phyloP scores from a whole-genome alignment of 768 basidiomycete genomes.

The Royoungia palumana region DNA sequence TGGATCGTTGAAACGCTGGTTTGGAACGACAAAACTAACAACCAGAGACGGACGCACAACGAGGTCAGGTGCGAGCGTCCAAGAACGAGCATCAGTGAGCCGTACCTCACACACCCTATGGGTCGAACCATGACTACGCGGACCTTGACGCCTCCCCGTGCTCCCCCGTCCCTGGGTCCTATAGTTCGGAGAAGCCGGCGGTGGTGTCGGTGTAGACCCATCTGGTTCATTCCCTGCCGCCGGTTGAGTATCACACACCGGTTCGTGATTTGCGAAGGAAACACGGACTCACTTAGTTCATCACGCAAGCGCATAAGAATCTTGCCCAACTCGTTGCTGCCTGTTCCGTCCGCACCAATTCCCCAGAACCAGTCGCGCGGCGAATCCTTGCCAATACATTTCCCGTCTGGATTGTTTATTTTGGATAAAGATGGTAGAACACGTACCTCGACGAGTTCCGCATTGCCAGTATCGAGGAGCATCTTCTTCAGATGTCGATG shows the following conservation, averaged over 20 bases:
- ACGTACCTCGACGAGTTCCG: slow-evolving; percentile 64
- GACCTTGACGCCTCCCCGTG: slow-evolving; percentile 7
- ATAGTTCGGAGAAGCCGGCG: slow-evolving; percentile 2
- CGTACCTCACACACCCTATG: slow-evolving; percentile 25
- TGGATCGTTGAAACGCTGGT: slow-evolving; percentile 51
- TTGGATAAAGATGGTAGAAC: not conserved
- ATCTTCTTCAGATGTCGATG: slow-evolving; percentile 55
- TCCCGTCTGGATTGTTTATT: not conserved
- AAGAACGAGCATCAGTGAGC: not conserved
- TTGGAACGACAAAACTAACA: slow-evolving; percentile 53
- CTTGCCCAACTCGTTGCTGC: slow-evolving; percentile 72
- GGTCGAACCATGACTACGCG: slow-evolving; percentile 6
- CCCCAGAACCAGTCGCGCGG: slow-evolving; percentile 79
- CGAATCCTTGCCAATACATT: slow-evolving; percentile 43
- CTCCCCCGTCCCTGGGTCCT: not conserved
- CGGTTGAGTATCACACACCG: slow-evolving; percentile 1
- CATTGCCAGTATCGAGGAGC: slow-evolving; percentile 62
- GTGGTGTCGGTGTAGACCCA: not conserved
- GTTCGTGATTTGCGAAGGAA: not conserved
- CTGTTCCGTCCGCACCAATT: slow-evolving; percentile 59
- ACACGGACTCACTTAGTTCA: slow-evolving; percentile 40
- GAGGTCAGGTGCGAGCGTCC: not conserved
- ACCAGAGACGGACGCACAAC: not conserved
- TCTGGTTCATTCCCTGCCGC: slow-evolving; percentile 10
- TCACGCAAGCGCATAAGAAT: slow-evolving; percentile 60